Base-by-base conservation (phyloP, 2,329 filamentous ascomycete species). In the Orbilia blumenaviensis region DNA sequence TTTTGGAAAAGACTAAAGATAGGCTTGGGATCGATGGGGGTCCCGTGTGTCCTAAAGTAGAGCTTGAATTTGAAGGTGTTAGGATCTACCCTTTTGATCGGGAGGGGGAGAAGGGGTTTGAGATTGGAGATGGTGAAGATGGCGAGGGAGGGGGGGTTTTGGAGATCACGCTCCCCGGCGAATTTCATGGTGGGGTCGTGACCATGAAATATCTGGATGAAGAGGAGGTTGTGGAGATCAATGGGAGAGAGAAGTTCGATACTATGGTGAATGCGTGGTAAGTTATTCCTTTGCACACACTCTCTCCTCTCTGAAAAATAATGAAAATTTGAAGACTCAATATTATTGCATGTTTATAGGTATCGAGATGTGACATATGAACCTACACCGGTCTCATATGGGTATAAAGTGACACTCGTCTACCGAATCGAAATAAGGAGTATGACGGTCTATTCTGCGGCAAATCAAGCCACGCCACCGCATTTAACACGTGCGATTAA, bases 181-280 rank as follows among this genome's bases (percentile, higher is more conserved):
- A 58, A 3, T 71, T 71, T 32, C 14, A 54, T 5, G 58, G 66
- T 1, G 66, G 58, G 23, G 18, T 7, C 7, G 25, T 64, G n/a
- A 16, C 34, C 1, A 25, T 71, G 14, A 8, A 10, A 9, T 21
- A 46, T 29, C 29, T 16, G 8, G 10, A 52, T n/a, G 56, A 52
- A 10, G 27, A 16, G 42, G 41, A 41, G 32, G 29, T 12, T 12
- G 25, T 69, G 3, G 34, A 41, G 9, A 41, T 52, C 50, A 29
- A 25, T 7, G 42, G 18, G 42, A 46, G 42, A 21, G 16, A 8
- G 42, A 27, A 32, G 16, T 71, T 44, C 16, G 58, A 63, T 36
- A 54, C 44, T n/a, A 36, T 34, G 36, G 58, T 23, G 14, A 23
- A n/a, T 23, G 66, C 56, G n/a, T 71, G 66, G 66, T 71, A 58